Evolutionary conservation across 2,329 filamentous ascomycete genomes (phyloP), one percentile per base, ranked within the genome.

Genomic region (Tolypocladium paradoxum): DNA sequence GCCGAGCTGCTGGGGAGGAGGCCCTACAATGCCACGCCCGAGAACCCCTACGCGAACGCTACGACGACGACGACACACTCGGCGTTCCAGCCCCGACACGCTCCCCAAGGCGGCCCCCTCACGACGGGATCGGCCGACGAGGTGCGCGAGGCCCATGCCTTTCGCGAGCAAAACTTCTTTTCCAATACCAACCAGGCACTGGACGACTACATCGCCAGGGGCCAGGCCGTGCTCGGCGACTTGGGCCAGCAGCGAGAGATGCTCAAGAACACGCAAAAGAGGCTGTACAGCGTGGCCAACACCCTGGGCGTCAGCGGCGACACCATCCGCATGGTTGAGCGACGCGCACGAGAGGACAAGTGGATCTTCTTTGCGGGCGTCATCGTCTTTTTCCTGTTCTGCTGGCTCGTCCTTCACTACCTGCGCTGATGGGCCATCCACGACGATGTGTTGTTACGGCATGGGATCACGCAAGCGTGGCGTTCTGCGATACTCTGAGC

Each of bases 281-380:
- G 84, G 66, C 76, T 99, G 49, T 97, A 97, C 66, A 92, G 83
- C 61, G 90, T 96, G 22, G 93, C 89, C 7, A 97, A 95, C 66
- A 97, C 93, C 24, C 73, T 99, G 48, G 93, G 93, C 0, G 81
- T 99, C 55, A 95, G 88, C 64, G 91, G 92, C 22, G 92, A 97
- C 67, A 99, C 93, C 2, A 99, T 99, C 59, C 84, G 93, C 48
- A 97, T 93, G 90, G 87, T 99, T 43, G 92, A 97, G 72, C 75
- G 93, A 61, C 78, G 93, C 57, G 90, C 93, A 50, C 87, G 84
- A 68, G 88, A 97, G 74, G 93, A 99, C 68, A 97, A 96, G 72
- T 97, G 91, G 90, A 95, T 99, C 36, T 99, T 99, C 68, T 88
- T 87, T 78, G 87, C 76, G 0, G 90, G 93, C 0, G 90, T 92